These are phyloP conservation scores for Rhizoctonia solani DNA, from an alignment of 1,284 basidiomycete genomes.

Conservation along the genomic window DNA sequence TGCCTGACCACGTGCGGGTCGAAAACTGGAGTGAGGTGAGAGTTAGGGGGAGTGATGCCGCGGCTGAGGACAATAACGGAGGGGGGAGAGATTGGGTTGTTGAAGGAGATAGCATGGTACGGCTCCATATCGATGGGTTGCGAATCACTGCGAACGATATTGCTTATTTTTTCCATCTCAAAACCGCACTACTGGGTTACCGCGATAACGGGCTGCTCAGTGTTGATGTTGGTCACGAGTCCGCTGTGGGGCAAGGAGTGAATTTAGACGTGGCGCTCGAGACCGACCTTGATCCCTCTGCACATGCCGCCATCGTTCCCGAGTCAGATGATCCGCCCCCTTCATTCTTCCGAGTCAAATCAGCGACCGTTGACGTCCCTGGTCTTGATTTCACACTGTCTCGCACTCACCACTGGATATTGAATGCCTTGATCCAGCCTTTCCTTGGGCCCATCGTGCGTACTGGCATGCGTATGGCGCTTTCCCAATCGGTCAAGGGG, in stretches of 20 bases:
- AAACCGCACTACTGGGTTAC: slow-evolving; percentile 46
- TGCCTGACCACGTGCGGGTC: slow-evolving; percentile 53
- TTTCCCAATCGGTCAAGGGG: slow-evolving; percentile 47
- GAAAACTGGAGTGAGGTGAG: slow-evolving; percentile 52
- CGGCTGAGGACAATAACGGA: neutral
- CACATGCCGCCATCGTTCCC: slow-evolving; percentile 4
- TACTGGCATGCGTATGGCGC: slow-evolving; percentile 40
- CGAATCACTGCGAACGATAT: slow-evolving; percentile 50
- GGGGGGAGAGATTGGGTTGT: slow-evolving; percentile 24
- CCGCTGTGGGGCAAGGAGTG: slow-evolving; percentile 43
- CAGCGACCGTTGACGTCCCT: slow-evolving; percentile 48
- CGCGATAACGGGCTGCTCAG: slow-evolving; percentile 55
- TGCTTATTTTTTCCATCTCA: slow-evolving; percentile 54
- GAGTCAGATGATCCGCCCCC: neutral
- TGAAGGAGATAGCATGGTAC: slow-evolving; percentile 46
- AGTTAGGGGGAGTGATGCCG: slow-evolving; percentile 40
- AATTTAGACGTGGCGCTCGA: slow-evolving; percentile 52
- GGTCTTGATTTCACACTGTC: slow-evolving; percentile 50
- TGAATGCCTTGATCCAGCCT: slow-evolving; percentile 55
- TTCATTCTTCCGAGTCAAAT: slow-evolving; percentile 50
- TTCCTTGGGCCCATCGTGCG: slow-evolving; percentile 50
- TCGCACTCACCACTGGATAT: slow-evolving; percentile 54
- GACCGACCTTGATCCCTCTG: slow-evolving; percentile 38
- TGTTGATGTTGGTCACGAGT: slow-evolving; percentile 46
- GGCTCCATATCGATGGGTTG: slow-evolving; percentile 52